Evolutionary conservation across 176 grass and related monocot genomes (phyloP), one percentile per base, ranked within the genome.

Genomic region (Raddia distichophylla): DNA sequence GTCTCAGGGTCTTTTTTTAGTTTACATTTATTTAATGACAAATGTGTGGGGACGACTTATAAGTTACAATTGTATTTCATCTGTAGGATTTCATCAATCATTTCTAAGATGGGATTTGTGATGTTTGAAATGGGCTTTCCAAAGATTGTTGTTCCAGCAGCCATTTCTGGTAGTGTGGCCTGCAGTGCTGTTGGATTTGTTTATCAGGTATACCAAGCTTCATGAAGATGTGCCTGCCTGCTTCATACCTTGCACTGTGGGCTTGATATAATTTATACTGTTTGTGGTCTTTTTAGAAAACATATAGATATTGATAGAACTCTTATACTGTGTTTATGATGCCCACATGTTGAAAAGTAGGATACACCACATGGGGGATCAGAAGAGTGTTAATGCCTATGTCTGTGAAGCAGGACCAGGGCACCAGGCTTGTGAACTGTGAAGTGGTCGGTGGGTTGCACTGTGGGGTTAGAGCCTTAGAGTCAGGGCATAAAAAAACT

Each of bases 71-170:
- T 27, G 16, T 72, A 54, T 79, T 64, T 54, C n/a, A 60, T 80
- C 37, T 68, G 62, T 88, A 95, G 95, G 82, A 88, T 99, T 87
- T 92, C 96, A 82, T 95, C 96, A 73, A 93, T 99, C 60, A 95
- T 99, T 57, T 99, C 96, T 80, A 99, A 95, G 82, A 95, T 93
- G 91, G 96, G 96, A 74, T 99, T 99, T 61, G 79, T 95, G 62
- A 87, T 99, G 85, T 95, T 89, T 14, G 96, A 93, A 80, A 87
- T 95, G 76, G 91, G 96, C 27, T 91, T 95, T 62, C 88, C 89
- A 13, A 95, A 91, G 78, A 75, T 94, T 73, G 89, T 99, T 79
- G 91, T 99, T 33, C 96, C 96, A 47, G 75, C 83, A 81, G 91
- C 88, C 85, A 95, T 99, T 84, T 91, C 76, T 56, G 83, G 92